Percentiles rank a stretch among this genome's conserved stretches.
These are phyloP conservation scores for Exserohilum rostratum DNA, from an alignment of 2,329 filamentous ascomycete species.

Conservation along the genomic window DNA sequence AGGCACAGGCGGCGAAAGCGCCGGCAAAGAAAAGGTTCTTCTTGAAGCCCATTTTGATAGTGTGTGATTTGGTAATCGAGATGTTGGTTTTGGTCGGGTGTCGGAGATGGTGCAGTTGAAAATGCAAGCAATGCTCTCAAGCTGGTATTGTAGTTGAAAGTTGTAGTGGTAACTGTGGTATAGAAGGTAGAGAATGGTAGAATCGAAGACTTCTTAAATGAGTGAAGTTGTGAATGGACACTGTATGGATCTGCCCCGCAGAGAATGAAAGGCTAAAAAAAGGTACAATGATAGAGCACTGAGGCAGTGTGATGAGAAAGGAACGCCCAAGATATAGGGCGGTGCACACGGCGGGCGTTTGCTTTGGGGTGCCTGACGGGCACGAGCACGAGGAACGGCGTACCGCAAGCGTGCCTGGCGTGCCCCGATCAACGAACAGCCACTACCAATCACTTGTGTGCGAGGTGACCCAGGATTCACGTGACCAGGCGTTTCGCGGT, in stretches of 20 bases:
- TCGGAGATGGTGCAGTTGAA: not conserved
- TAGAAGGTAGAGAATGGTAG: not conserved
- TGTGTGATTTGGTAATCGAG: not conserved
- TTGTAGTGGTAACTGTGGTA: not conserved
- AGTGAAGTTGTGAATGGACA: constrained; percentile 12
- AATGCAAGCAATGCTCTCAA: no score
- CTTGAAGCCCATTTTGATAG: constrained; percentile 35
- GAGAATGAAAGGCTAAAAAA: constrained; percentile 19
- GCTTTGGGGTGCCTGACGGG: constrained; percentile 5
- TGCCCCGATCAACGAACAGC: not conserved
- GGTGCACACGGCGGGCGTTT: constrained; percentile 6
- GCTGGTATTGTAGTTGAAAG: not conserved
- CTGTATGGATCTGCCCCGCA: constrained; percentile 15
- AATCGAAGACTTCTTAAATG: constrained; percentile 6
- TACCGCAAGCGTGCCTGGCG: not conserved
- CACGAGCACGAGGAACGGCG: constrained; percentile 1
- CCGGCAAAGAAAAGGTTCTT: constrained; percentile 27
- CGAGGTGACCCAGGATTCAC: constrained; percentile 7
- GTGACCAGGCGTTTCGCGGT: constrained; percentile 12
- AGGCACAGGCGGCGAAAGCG: constrained; percentile 49
- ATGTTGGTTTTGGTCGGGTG: not conserved
- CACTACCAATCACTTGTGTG: constrained; percentile 19
- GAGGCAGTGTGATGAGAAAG: constrained; percentile 19
- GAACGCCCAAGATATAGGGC: constrained; percentile 17
- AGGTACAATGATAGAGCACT: constrained; percentile 14